Evolutionary conservation across 1,139 yeast genomes (phyloP), one percentile per base, ranked within the genome.

Genomic region (Suhomyces wounanorum): DNA sequence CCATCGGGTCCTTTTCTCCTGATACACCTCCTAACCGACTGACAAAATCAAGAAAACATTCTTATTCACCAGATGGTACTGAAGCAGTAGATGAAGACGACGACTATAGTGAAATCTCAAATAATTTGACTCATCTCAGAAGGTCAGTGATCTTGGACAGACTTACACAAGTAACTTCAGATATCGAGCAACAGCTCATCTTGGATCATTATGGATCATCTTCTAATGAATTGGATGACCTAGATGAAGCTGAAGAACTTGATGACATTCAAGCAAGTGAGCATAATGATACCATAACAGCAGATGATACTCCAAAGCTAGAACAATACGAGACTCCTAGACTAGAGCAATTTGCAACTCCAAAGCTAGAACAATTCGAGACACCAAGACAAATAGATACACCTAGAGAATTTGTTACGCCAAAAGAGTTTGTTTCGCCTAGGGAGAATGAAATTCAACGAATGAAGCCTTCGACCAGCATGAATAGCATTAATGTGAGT

Each of bases 81-180:
- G 54, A 46, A 14, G 55, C 49, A 11, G 54, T 47, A 2, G 56
- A 49, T 13, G 55, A 49, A 8, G 52, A 48, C 23, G 57, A 49
- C 25, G 55, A 61, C 9, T 53, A 44, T 43, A 47, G 45, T 13
- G 57, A 54, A 33, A 51, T 50, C 23, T 37, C 52, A 17, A 50
- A 48, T 36, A 50, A 48, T 17, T 47, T 51, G 37, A 45, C 55
- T 9, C 55, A 53, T 43, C 59, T 73, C 28, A 64, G 78, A 50
- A 57, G 79, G 41, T 70, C 78, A 2, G 69, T 70, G 28, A 72
- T 75, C 26, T 63, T 76, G 45, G 79, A 75, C 49, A 62, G 74
- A 38, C 64, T 76, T 44, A 70, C 72, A 25, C 70, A 73, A 52
- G 75, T 75, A 18, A 75, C 81, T 0, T 66, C 70, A 9, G 78